A percentile compares a stretch with the other conserved stretches of the same genome.
phyloP scores from a whole-genome alignment of 306 rosid species.

The Alnus rubra region DNA sequence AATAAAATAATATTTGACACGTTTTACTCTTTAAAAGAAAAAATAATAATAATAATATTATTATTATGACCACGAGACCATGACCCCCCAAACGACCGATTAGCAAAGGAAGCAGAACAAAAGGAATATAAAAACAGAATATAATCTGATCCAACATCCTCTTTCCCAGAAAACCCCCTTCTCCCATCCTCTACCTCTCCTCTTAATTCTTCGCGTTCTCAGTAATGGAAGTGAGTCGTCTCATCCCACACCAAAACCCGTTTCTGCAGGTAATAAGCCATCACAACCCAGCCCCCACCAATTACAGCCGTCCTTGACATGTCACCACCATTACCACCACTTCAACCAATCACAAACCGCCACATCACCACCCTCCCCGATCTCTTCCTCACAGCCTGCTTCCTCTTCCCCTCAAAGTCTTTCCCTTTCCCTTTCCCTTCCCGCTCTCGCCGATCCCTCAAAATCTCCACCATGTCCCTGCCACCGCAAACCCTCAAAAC shows the following conservation, averaged over 20 bases:
- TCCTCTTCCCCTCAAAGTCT: slow-evolving; percentile 58
- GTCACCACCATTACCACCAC: slow-evolving; percentile 52
- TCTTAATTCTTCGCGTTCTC: not conserved
- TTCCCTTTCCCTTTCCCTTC: slow-evolving; percentile 42
- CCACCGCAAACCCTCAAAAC: slow-evolving; percentile 12
- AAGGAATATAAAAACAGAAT: too few relatives aligned
- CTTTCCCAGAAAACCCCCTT: not conserved
- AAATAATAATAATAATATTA: too few relatives aligned
- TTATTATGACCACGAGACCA: too few relatives aligned
- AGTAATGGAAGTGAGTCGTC: slow-evolving; percentile 32
- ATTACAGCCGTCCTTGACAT: slow-evolving; percentile 17
- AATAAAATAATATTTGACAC: too few relatives aligned
- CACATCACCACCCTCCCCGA: slow-evolving; percentile 52
- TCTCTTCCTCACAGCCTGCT: slow-evolving; percentile 60
- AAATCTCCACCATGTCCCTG: slow-evolving; percentile 69
- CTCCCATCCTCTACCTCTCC: not conserved
- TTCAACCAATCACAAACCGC: slow-evolving; percentile 38
- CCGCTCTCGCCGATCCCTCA: slow-evolving; percentile 60
- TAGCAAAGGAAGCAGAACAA: too few relatives aligned
- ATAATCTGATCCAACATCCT: too few relatives aligned
- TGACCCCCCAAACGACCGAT: too few relatives aligned
- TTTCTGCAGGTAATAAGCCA: not conserved
- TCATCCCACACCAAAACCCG: not conserved
- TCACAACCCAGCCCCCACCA: not conserved
- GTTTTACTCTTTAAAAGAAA: too few relatives aligned